Evolutionary conservation across 176 grass and related monocot species (phyloP), one percentile per base, ranked within the genome.

Genomic region (Phragmites australis): DNA sequence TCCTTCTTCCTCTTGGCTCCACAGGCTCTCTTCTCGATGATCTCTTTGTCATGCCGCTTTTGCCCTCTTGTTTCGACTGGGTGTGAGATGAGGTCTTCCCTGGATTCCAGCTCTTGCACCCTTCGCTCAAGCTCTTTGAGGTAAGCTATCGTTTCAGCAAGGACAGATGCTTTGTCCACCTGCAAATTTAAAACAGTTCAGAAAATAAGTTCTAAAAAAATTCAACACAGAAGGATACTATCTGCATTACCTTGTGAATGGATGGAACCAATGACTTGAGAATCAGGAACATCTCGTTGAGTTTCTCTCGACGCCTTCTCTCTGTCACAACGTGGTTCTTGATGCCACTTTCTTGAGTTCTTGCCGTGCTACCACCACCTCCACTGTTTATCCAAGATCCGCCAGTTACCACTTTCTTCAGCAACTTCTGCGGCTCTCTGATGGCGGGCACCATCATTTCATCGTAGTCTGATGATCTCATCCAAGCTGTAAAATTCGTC

Each of bases 131-230:
- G 85, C 79, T 96, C 82, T 80, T 82, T 92, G 0, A 96, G 59
- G 23, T 96, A 96, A 0, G 79, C 87, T 61, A 96, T 92, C 59
- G 93, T 83, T n/a, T 90, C 79, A 13, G 82, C 85, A n/a, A 96
- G 87, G n/a, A 92, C 88, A 34, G 93, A 90, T 65, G 89, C 87
- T 80, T 92, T 92, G 85, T 92, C 93, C 23, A 89, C 79, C 95
- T 98, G 67, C 68, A 59, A 43, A n/a, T n/a, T n/a, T n/a, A n/a
- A 12, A 30, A 34, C 14, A 48, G 26, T 76, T 18, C 45, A 60
- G 4, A 57, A 19, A 5, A 34, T 32, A 71, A 37, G 2, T 19
- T 2, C 27, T 19, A 5, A 17, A 26, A 1, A 5, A 5, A 37
- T 37, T 29, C 12, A 62, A 32, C 14, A 32, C 1, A 11, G 1